Conservation (phyloP, 345 rosid genomes). For the Hibiscus mutabilis region DNA sequence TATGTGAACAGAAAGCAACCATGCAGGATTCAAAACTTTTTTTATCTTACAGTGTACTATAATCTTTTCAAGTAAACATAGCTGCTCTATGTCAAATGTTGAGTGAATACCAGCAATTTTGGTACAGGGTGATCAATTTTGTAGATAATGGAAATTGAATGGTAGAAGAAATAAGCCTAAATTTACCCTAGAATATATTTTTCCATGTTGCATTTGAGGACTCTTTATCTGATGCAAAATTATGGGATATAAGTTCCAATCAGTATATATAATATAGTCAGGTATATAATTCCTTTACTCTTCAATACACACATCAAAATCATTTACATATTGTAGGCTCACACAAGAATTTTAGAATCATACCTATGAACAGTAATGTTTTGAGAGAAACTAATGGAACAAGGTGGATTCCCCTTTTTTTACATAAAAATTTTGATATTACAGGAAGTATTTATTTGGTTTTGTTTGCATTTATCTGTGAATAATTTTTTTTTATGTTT, state of each 20-base stretch:
- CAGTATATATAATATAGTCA: neutral
- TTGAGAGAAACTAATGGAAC: neutral
- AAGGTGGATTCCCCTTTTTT: neutral
- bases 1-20: constrained; percentile 38
- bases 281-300: neutral
- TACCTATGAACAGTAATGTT: neutral
- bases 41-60: neutral
- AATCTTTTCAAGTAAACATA: no score
- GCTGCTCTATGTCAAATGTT: neutral
- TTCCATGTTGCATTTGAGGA: neutral
- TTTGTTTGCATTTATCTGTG: neutral
- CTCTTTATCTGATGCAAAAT: neutral
- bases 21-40: constrained; percentile 24
- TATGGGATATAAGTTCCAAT: neutral
- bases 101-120: constrained; percentile 7
- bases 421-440: neutral
- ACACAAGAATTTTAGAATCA: neutral
- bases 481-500: neutral
- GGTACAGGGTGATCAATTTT: neutral
- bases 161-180: neutral
- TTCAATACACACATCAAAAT: no score
- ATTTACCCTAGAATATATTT: neutral
- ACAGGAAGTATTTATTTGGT: no score
- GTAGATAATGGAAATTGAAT: neutral
- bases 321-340: neutral